Conservation (phyloP, 2,329 filamentous ascomycete species). For the Clonostachys solani region DNA sequence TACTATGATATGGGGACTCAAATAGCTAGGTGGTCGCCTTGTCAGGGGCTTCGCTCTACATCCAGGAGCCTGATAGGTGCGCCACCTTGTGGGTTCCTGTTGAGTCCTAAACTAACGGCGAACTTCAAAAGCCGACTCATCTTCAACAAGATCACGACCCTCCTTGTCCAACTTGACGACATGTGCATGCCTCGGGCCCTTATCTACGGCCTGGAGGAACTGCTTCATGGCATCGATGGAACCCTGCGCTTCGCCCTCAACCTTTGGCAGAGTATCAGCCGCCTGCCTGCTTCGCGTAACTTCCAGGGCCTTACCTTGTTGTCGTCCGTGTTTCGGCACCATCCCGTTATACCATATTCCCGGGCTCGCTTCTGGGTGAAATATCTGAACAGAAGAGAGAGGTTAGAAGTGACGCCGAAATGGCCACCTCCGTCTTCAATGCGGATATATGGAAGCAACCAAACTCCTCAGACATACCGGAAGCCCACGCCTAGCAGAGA, state of each 20-base stretch:
- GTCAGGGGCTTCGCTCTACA: no score
- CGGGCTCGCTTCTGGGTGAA: constrained; percentile 50
- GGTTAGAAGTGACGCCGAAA: not conserved
- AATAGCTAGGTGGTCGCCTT: no score
- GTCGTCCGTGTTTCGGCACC: constrained; percentile 55
- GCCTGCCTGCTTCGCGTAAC: not conserved
- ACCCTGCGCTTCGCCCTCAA: constrained; percentile 87
- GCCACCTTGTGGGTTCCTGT: no score
- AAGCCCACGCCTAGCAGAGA: constrained; percentile 46
- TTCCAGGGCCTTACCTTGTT: constrained; percentile 38
- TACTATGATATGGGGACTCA: no score
- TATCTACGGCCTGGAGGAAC: constrained; percentile 71
- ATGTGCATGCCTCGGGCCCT: constrained; percentile 66
- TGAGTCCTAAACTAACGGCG: constrained; percentile 21
- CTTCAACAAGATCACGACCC: constrained; percentile 59
- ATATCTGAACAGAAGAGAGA: constrained; percentile 27
- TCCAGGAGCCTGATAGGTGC: no score
- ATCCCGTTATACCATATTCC: constrained; percentile 50
- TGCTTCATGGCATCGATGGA: constrained; percentile 57
- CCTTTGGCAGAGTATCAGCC: constrained; percentile 43
- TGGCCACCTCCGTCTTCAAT: not conserved
- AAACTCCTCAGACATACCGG: constrained; percentile 27
- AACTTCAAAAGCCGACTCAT: constrained; percentile 63
- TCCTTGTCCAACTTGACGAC: constrained; percentile 73
- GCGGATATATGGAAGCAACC: no score